phyloP scores from a whole-genome alignment of 2,329 filamentous ascomycete species.

The Emmonsiellopsis sp. region DNA sequence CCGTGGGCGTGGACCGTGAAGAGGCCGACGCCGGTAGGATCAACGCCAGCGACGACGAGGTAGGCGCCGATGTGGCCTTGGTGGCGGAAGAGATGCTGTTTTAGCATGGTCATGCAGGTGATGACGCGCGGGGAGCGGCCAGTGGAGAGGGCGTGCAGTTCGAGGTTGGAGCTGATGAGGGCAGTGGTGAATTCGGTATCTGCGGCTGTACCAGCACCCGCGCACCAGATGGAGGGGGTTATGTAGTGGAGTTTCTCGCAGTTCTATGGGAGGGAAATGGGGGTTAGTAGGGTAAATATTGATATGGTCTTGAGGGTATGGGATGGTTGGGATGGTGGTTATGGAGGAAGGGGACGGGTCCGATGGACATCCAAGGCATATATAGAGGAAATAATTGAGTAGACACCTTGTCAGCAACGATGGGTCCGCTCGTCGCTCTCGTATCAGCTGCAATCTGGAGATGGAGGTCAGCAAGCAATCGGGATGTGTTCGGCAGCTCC shows the following conservation, averaged over 20 bases:
- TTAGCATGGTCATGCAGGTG: slow-evolving; percentile 98
- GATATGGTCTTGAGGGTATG: background rate
- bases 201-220: slow-evolving; percentile 91
- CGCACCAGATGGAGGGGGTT: slow-evolving; percentile 97
- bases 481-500: background rate
- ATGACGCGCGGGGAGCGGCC: slow-evolving; percentile 95
- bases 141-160: slow-evolving; percentile 92
- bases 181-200: slow-evolving; percentile 99
- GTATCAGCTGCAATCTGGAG: slow-evolving; percentile 90
- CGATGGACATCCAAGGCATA: background rate
- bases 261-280: slow-evolving; percentile 49
- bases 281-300: background rate
- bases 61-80: slow-evolving; percentile 97
- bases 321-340: background rate
- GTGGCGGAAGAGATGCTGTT: slow-evolving; percentile 98
- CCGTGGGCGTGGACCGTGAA: slow-evolving; percentile 99
- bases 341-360: background rate
- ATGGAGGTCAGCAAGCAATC: slow-evolving; percentile 14
- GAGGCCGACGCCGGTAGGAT: slow-evolving; percentile 87
- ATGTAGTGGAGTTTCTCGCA: slow-evolving; percentile 99
- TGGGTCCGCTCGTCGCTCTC: slow-evolving; percentile 89
- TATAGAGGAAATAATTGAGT: background rate
- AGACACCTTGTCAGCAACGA: slow-evolving; percentile 88
- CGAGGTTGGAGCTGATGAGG: slow-evolving; percentile 96
- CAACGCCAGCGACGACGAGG: slow-evolving; percentile 90